Conservation (phyloP, 768 basidiomycete species). For the Pisolithus orientalis region DNA sequence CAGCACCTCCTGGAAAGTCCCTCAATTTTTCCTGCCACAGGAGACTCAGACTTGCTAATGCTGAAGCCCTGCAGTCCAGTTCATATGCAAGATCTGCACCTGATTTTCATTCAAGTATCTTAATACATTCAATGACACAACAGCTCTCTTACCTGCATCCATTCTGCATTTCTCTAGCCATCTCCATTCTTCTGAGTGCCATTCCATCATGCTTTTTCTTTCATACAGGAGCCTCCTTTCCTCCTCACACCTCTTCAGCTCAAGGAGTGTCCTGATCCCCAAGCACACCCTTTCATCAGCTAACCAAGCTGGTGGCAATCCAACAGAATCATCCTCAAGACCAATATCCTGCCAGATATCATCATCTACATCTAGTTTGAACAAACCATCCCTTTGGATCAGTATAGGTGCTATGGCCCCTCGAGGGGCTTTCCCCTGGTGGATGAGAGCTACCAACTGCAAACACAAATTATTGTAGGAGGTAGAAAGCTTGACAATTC, state of each 20-base stretch:
- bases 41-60: not conserved
- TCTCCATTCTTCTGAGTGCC: conserved; percentile 26
- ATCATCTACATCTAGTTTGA: conserved; percentile 31
- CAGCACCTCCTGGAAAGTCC: not conserved
- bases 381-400: conserved; percentile 20
- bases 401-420: conserved; percentile 16
- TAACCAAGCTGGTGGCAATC: conserved; percentile 11
- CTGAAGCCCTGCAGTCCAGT: not conserved
- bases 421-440: conserved; percentile 13
- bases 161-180: not conserved
- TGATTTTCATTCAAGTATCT: not conserved
- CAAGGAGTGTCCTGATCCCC: conserved; percentile 13
- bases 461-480: conserved; percentile 26
- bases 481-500: conserved; percentile 16
- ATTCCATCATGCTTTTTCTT: conserved; percentile 15
- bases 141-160: conserved; percentile 1
- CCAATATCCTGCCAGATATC: conserved; percentile 31
- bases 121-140: not conserved
- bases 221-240: conserved; percentile 11
- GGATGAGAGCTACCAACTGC: conserved; percentile 16
- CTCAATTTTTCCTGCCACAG: not conserved
- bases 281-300: conserved; percentile 9
- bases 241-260: conserved; percentile 21
- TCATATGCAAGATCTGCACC: not conserved
- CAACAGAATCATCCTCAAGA: conserved; percentile 15